These are phyloP conservation scores for Debaryomyces psychrophilus DNA, from an alignment of 1,139 yeast species.

Conservation along the genomic window DNA sequence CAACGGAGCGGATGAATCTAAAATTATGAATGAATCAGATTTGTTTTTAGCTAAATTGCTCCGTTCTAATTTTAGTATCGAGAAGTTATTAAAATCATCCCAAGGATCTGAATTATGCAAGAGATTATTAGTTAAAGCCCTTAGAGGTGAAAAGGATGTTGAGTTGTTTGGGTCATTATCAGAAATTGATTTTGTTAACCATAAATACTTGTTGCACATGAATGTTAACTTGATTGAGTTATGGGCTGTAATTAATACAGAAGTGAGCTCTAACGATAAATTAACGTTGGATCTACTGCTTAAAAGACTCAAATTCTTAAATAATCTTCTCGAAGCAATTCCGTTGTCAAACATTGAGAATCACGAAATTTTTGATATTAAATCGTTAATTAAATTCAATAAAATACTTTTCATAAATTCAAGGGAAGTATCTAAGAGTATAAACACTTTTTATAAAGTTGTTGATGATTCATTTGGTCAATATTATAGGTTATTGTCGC, in stretches of 20 bases:
- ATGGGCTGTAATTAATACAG: conserved; percentile 27
- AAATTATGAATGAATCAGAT: background rate
- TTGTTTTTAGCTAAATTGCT: conserved; percentile 27
- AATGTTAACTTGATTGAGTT: conserved; percentile 15
- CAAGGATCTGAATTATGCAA: conserved; percentile 14
- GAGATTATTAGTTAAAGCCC: conserved; percentile 16
- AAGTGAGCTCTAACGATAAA: conserved; percentile 31
- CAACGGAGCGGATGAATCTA: background rate
- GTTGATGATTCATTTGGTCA: conserved; percentile 45
- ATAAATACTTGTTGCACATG: conserved; percentile 12
- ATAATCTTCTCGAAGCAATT: conserved; percentile 21
- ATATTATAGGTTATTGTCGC: conserved; percentile 25
- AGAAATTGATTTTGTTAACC: conserved; percentile 14
- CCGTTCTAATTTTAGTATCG: conserved; percentile 16
- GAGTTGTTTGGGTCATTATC: conserved; percentile 15
- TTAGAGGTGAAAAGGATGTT: conserved; percentile 2
- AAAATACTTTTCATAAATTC: conserved; percentile 27
- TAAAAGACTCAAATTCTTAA: conserved; percentile 39
- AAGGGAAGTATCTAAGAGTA: conserved; percentile 24
- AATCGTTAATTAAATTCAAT: conserved; percentile 22
- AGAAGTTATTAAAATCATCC: conserved; percentile 16
- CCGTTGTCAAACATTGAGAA: conserved; percentile 4
- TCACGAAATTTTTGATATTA: conserved; percentile 11
- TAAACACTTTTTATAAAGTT: conserved; percentile 46
- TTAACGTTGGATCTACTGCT: conserved; percentile 28